Evolutionary conservation across 495 filamentous ascomycete genomes (phyloP).

Genomic region (Tuber microsphaerosporum): DNA sequence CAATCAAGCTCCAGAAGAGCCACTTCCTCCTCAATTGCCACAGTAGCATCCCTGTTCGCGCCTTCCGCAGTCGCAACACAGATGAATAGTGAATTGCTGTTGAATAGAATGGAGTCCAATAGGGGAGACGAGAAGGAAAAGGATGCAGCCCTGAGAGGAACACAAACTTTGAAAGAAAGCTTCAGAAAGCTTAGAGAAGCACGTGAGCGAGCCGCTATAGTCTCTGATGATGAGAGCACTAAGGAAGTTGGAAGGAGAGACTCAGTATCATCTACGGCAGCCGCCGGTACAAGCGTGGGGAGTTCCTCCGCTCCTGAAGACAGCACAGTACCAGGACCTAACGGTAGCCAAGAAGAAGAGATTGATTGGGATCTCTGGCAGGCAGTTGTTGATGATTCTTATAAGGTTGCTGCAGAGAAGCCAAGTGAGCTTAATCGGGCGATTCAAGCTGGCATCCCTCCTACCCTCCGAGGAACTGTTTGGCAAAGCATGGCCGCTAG

Average conservation of each 20-base stretch:
- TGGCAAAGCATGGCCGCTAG: slow-evolving; percentile 97
- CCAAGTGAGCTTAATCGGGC: slow-evolving; percentile 81
- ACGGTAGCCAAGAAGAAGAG: slow-evolving; percentile 31
- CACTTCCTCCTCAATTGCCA: slow-evolving; percentile 37
- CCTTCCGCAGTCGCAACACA: slow-evolving; percentile 31
- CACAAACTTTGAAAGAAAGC: slow-evolving; percentile 39
- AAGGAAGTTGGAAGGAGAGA: slow-evolving; percentile 17
- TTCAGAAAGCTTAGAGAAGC: slow-evolving; percentile 41
- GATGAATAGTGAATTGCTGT: slow-evolving; percentile 34
- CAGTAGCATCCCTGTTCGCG: slow-evolving; percentile 28
- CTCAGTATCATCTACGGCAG: slow-evolving; percentile 26
- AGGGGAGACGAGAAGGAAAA: slow-evolving; percentile 39
- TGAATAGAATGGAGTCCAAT: slow-evolving; percentile 31
- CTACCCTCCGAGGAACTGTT: slow-evolving; percentile 87
- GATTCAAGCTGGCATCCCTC: slow-evolving; percentile 88
- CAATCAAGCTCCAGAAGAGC: slow-evolving; percentile 33
- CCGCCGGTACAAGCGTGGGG: background rate
- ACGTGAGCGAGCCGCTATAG: slow-evolving; percentile 20
- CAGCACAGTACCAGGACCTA: background rate
- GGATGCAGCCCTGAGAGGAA: slow-evolving; percentile 33
- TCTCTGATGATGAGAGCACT: slow-evolving; percentile 15
- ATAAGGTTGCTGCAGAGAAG: slow-evolving; percentile 74
- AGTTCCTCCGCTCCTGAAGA: background rate
- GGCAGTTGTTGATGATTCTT: slow-evolving; percentile 83
- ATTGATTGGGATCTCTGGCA: slow-evolving; percentile 99